Evolutionary conservation across 2,329 filamentous ascomycete genomes (phyloP).

Genomic region (Phyllosticta citribraziliensis): DNA sequence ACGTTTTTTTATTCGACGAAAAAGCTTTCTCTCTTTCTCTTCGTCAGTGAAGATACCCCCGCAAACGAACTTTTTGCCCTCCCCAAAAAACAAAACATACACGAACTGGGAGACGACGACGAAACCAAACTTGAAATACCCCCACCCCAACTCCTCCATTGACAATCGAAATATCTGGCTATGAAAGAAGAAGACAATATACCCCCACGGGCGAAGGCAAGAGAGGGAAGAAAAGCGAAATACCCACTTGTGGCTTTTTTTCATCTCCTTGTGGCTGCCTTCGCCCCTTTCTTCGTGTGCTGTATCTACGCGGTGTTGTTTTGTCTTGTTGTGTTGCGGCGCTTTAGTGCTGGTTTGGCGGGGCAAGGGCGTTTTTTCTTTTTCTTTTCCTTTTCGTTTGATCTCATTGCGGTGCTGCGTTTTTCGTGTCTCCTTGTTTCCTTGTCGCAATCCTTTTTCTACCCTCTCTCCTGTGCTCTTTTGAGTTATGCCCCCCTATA

Average conservation of each 20-base stretch:
- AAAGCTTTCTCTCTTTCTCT: conserved; percentile 21
- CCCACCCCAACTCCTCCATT: conserved; percentile 5
- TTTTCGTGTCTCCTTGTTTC: not conserved
- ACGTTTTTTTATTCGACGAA: conserved; percentile 14
- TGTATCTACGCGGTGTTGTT: conserved; percentile 10
- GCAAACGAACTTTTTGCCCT: not conserved
- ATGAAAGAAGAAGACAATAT: conserved; percentile 10
- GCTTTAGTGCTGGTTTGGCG: not conserved
- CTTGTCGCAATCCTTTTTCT: conserved; percentile 4
- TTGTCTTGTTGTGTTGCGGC: conserved; percentile 9
- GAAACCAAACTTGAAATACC: conserved; percentile 6
- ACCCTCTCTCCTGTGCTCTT: not conserved
- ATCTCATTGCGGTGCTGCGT: too few species aligned
- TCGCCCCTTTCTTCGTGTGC: conserved; percentile 8
- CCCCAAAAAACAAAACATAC: not conserved
- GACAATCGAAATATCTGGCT: conserved; percentile 9
- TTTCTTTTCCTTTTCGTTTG: conserved; percentile 16
- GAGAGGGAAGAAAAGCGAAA: conserved; percentile 7
- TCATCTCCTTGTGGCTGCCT: conserved; percentile 1
- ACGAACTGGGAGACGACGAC: not conserved
- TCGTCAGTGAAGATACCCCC: conserved; percentile 12
- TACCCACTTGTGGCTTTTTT: not conserved
- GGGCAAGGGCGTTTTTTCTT: conserved; percentile 3
- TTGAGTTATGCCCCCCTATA: not conserved
- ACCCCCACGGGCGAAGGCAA: conserved; percentile 8